A percentile compares a stretch with the other conserved stretches of the same genome.
Conservation (phyloP, 805 yeast genomes). For the Starmera quercuum region DNA sequence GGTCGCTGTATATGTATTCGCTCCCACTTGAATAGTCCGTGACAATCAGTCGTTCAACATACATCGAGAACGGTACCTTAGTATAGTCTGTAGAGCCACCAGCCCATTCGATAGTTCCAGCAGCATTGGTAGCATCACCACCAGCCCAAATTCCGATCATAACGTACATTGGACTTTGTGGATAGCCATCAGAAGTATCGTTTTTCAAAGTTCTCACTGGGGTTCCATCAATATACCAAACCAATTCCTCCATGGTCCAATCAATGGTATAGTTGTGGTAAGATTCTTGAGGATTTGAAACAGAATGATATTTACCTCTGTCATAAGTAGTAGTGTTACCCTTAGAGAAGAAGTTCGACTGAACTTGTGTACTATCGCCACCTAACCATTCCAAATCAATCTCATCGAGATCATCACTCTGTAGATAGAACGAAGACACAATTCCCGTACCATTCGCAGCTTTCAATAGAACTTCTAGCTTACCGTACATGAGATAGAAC, state of each 20-base stretch:
- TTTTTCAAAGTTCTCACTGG: slow-evolving; percentile 56
- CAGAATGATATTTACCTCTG: slow-evolving; percentile 67
- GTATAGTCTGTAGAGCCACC: slow-evolving; percentile 66
- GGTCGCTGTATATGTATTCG: slow-evolving; percentile 46
- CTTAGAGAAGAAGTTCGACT: slow-evolving; percentile 74
- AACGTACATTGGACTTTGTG: slow-evolving; percentile 83
- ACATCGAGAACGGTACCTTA: slow-evolving; percentile 63
- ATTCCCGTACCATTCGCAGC: slow-evolving; percentile 78
- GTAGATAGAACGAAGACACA: slow-evolving; percentile 73
- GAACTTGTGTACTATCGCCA: slow-evolving; percentile 65
- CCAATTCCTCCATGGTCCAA: slow-evolving; percentile 61
- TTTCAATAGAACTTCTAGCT: slow-evolving; percentile 60
- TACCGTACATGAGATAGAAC: slow-evolving; percentile 86
- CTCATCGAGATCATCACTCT: slow-evolving; percentile 82
- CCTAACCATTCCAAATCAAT: slow-evolving; percentile 88
- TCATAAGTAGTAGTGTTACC: slow-evolving; percentile 74
- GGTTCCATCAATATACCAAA: slow-evolving; percentile 69
- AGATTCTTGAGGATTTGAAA: slow-evolving; percentile 45
- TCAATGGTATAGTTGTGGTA: slow-evolving; percentile 79
- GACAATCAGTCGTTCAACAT: slow-evolving; percentile 50
- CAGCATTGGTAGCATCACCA: slow-evolving; percentile 58
- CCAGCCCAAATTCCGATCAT: slow-evolving; percentile 76
- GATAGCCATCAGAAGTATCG: slow-evolving; percentile 60
- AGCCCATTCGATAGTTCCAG: slow-evolving; percentile 77
- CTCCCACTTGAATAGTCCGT: slow-evolving; percentile 64